phyloP scores from a whole-genome alignment of 495 filamentous ascomycete species.

The Tuber indicum region DNA sequence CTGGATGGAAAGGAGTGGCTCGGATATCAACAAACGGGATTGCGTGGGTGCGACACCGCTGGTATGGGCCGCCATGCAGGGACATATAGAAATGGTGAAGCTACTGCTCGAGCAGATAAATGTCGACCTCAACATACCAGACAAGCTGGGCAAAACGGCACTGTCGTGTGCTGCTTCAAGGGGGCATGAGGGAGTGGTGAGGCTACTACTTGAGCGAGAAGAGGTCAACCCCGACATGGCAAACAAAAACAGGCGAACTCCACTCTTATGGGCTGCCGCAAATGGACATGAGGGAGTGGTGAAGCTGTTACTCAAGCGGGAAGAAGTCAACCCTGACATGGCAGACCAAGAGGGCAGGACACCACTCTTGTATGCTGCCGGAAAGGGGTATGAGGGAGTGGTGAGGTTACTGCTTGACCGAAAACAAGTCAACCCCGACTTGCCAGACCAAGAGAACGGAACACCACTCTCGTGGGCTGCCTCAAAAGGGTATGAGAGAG shows the following conservation, averaged over 20 bases:
- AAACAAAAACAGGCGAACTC: slow-evolving; percentile 19
- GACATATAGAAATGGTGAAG: slow-evolving; percentile 32
- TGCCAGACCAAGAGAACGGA: slow-evolving; percentile 25
- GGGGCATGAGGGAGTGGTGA: too few relatives aligned
- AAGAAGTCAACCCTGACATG: background rate
- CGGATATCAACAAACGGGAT: background rate
- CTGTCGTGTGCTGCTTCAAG: too few relatives aligned
- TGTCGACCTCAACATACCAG: slow-evolving; percentile 16
- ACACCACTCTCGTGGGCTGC: slow-evolving; percentile 46
- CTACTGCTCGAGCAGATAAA: slow-evolving; percentile 31
- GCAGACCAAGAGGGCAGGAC: too few relatives aligned
- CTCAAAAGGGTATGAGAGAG: slow-evolving; percentile 40
- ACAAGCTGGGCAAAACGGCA: too few relatives aligned
- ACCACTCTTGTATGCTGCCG: too few relatives aligned
- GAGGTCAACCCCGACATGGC: background rate
- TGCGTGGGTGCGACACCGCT: slow-evolving; percentile 20
- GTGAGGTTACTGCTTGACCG: too few relatives aligned
- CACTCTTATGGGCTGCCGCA: slow-evolving; percentile 41
- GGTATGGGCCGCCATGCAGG: slow-evolving; percentile 38
- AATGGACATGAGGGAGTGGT: slow-evolving; percentile 36
- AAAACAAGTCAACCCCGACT: too few relatives aligned
- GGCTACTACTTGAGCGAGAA: background rate
- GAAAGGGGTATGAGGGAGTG: too few relatives aligned
- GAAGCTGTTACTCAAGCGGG: slow-evolving; percentile 31
- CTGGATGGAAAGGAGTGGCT: background rate